phyloP scores from a whole-genome alignment of 2,329 filamentous ascomycete species.

The Emmonsia crescens region DNA sequence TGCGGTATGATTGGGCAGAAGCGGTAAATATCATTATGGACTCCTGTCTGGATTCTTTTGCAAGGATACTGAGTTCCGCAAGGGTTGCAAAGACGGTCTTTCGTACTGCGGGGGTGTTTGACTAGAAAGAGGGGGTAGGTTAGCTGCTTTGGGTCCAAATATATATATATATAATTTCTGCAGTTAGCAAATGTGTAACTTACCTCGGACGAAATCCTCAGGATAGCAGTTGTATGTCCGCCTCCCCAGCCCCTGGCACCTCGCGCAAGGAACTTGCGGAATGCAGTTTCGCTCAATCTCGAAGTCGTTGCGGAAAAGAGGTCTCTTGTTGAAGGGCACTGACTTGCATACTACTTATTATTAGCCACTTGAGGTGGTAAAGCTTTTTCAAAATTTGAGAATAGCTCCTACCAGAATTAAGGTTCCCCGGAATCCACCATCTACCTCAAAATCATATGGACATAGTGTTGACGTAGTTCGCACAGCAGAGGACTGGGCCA shows the following conservation, averaged over 20 bases:
- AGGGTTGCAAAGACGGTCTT: slow-evolving; percentile 11
- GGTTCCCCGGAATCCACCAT: background rate
- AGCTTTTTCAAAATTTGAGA: background rate
- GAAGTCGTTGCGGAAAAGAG: slow-evolving; percentile 15
- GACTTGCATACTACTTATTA: background rate
- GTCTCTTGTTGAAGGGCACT: slow-evolving; percentile 18
- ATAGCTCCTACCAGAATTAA: background rate
- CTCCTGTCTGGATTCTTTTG: slow-evolving; percentile 43
- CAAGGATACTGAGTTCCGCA: slow-evolving; percentile 38
- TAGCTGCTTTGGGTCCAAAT: slow-evolving; percentile 32
- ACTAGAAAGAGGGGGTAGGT: slow-evolving; percentile 26
- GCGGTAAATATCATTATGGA: slow-evolving; percentile 48
- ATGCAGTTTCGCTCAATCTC: background rate
- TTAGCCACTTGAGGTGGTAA: background rate
- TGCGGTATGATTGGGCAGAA: slow-evolving; percentile 17
- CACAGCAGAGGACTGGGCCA: background rate
- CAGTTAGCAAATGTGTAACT: slow-evolving; percentile 10
- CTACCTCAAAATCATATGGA: background rate
- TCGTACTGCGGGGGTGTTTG: background rate
- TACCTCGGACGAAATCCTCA: slow-evolving; percentile 27
- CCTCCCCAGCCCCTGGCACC: slow-evolving; percentile 9
- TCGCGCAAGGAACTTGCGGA: background rate
- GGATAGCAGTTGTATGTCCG: slow-evolving; percentile 9
- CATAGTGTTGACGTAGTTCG: background rate
- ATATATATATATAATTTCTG: background rate